Evolutionary conservation across 345 rosid species (phyloP), one percentile per base, ranked within the genome.

Genomic region (Sisymbrium altissimum): DNA sequence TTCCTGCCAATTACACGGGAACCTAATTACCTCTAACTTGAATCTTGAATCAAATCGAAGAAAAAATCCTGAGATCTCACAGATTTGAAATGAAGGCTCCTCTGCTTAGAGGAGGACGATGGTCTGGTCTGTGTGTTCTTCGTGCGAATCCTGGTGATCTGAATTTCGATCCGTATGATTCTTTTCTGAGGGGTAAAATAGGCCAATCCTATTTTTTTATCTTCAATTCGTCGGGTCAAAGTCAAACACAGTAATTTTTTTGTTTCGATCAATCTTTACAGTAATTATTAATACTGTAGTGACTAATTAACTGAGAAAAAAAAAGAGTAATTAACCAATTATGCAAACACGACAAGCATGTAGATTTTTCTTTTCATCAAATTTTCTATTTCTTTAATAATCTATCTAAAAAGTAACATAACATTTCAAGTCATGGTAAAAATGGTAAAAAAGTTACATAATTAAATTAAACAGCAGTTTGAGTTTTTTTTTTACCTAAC

Each of bases 131-230:
- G 2, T 45, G 29, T 19, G 6, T 44, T 44, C 52, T 65, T 65
- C 72, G 59, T 66, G 66, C 66, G 66, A 65, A 72, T 55, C 32
- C 49, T 50, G 66, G 40, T 45, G 78, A 75, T 75, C 79, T 75
- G 21, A 19, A 25, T 8, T 67, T 35, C 64, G 74, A 53, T 75
- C 70, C 69, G 49, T 39, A 23, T 7, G 33, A 50, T 50, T 50
- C 17, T 21, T 46, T 36, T 36, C n/a, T 53, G 62, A 75, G 73
- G 73, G 73, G 73, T 33, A 59, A 67, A 75, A 59, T 67, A 29
- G 67, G 13, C 55, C n/a, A 73, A 40, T 29, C 76, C 46, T n/a
- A n/a, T n/a, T 6, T 54, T 17, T 54, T 52, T 72, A 29, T 62
- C 68, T 36, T 48, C 35, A 32, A 32, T 5, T n/a, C 1, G 8